Percentiles rank a stretch among this genome's conserved stretches.
Evolutionary conservation across 2,329 filamentous ascomycete genomes (phyloP).

Genomic region (Aureobasidium mangrovei): DNA sequence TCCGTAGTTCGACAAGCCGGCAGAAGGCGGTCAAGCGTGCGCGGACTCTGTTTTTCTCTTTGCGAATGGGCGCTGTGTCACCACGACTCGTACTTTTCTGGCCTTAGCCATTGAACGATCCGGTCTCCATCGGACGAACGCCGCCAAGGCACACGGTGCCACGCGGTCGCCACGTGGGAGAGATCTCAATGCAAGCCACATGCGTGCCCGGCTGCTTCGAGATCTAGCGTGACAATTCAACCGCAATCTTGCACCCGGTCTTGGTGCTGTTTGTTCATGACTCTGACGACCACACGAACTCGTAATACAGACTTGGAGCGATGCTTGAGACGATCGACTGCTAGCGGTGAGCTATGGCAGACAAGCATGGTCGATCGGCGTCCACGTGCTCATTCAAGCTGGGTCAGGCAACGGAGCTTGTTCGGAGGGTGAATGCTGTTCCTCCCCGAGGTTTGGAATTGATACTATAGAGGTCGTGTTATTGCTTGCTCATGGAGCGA

Average conservation of each 20-base stretch:
- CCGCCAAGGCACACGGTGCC: not conserved
- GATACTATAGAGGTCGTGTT: no score
- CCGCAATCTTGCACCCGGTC: not conserved
- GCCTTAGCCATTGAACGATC: not conserved
- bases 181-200: not conserved
- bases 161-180: slow-evolving; percentile 1
- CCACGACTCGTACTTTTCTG: not conserved
- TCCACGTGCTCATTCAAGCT: not conserved
- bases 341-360: not conserved
- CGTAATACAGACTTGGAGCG: not conserved
- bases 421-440: not conserved
- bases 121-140: not conserved
- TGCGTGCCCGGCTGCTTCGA: not conserved
- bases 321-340: not conserved
- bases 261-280: not conserved
- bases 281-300: not conserved
- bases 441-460: no score
- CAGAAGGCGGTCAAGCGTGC: slow-evolving; percentile 1
- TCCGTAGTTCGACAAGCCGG: not conserved
- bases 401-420: slow-evolving; percentile 2
- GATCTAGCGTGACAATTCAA: not conserved
- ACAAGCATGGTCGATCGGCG: not conserved
- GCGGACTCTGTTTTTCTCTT: not conserved
- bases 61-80: not conserved
- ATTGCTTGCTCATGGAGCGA: no score